phyloP scores from a whole-genome alignment of 2,329 filamentous ascomycete genomes.

The Cercospora nicotianae region DNA sequence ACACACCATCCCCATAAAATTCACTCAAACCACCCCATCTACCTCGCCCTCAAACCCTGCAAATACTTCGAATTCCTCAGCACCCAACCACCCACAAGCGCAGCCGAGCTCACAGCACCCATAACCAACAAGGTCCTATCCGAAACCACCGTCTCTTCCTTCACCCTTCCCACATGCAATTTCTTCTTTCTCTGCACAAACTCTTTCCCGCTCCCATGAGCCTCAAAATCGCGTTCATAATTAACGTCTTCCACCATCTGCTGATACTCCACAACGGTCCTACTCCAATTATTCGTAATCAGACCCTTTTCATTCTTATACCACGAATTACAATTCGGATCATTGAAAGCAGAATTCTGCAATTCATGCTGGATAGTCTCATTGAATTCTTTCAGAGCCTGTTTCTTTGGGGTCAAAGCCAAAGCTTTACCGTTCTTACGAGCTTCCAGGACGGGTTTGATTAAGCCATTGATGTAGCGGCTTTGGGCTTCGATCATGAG shows the following conservation, averaged over 20 bases:
- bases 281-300: conserved; percentile 59
- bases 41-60: conserved; percentile 27
- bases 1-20: background rate
- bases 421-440: conserved; percentile 44
- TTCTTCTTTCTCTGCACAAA: conserved; percentile 39
- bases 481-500: conserved; percentile 63
- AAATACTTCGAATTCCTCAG: conserved; percentile 48
- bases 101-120: conserved; percentile 41
- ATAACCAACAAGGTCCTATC: conserved; percentile 41
- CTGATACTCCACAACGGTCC: conserved; percentile 59
- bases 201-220: conserved; percentile 37
- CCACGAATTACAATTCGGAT: conserved; percentile 57
- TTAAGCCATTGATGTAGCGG: conserved; percentile 54
- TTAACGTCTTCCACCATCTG: conserved; percentile 45
- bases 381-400: conserved; percentile 49
- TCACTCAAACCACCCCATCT: background rate
- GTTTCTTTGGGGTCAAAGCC: conserved; percentile 47
- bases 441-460: conserved; percentile 52
- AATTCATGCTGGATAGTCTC: conserved; percentile 49
- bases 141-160: conserved; percentile 48
- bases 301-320: conserved; percentile 57
- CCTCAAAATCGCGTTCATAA: conserved; percentile 47
- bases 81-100: conserved; percentile 40
- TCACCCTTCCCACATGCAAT: conserved; percentile 45
- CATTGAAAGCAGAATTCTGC: conserved; percentile 51